These are phyloP conservation scores for Nyctanthes arbortristis DNA, from an alignment of 257 asterid species.

Conservation along the genomic window DNA sequence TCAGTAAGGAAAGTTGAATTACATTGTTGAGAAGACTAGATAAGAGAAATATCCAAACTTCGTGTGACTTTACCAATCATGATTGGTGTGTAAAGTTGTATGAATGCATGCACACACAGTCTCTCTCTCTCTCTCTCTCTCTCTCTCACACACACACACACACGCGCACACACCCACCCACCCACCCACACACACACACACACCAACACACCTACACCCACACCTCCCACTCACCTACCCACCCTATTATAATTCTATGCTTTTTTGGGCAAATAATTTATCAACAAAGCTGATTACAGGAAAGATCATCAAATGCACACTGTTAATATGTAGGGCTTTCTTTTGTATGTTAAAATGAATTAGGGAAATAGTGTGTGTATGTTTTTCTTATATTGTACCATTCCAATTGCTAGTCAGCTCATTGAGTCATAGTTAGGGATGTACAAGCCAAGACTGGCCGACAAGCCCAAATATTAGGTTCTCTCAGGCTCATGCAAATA, in stretches of 20 bases:
- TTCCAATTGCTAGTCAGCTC: background rate
- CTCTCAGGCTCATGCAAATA: too few species aligned
- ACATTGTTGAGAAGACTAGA: slow-evolving; percentile 4
- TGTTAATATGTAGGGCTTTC: background rate
- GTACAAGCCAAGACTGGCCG: background rate
- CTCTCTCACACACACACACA: too few species aligned
- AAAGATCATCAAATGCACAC: background rate
- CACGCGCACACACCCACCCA: too few species aligned
- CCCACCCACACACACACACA: too few species aligned
- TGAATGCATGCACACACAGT: background rate
- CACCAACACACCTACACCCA: background rate
- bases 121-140: too few species aligned
- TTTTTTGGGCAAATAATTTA: background rate
- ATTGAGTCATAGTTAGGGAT: background rate
- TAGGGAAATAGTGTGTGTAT: background rate
- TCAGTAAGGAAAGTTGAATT: background rate
- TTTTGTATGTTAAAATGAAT: background rate
- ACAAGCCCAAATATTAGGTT: too few species aligned
- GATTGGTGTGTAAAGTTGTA: slow-evolving; percentile 5
- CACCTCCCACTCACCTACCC: too few species aligned
- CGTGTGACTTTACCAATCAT: background rate
- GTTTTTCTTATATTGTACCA: background rate
- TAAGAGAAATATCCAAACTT: background rate
- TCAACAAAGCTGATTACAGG: background rate
- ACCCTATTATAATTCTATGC: too few species aligned